Base-by-base conservation (phyloP, 495 filamentous ascomycete species). In the Neurospora pannonica region DNA sequence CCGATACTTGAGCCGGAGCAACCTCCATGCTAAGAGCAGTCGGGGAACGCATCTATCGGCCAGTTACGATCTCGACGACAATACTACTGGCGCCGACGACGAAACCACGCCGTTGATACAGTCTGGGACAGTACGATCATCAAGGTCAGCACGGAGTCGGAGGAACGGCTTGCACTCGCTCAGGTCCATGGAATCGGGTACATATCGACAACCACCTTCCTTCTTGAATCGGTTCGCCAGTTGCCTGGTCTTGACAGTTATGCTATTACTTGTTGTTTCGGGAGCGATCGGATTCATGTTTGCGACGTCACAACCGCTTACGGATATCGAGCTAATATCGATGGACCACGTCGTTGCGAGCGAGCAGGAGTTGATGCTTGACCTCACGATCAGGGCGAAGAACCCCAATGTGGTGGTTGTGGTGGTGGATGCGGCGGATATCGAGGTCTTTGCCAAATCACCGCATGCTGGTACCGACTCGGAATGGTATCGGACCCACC, bases 341-440 rank as follows among this genome's bases (percentile, higher is more conserved):
- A 92, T 99, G 75, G 89, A 91, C 76, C 95, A 97, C 77, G 94
- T 99, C 21, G 87, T 98, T 38, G 94, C 94, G 7, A 97, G 93
- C 75, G 92, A 97, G 79, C 93, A 97, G 81, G 97, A 98, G 78
- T 87, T 99, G 24, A 98, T 99, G 91, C 86, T 99, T 75, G 95
- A 99, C 78, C 84, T 98, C 10, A 89, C 92, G n/a, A 92, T 99
- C 43, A 87, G 87, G 74, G 96, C 95, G 1, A 85, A 93, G 74
- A 99, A 99, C 79, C 96, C 95, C 0, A 99, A 99, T 76, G 87
- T 97, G 24, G 91, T 98, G 60, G 89, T 92, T 19, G 90, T 99
- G 36, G 91, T 91, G 10, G 89, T 99, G 71, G 90, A 92, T 75
- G 88, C 92, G 37, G 91, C 95, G 77, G 92, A 98, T 80, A 86